Evolutionary conservation across 495 filamentous ascomycete genomes (phyloP).

Genomic region (Sphaerosporella brunnea): DNA sequence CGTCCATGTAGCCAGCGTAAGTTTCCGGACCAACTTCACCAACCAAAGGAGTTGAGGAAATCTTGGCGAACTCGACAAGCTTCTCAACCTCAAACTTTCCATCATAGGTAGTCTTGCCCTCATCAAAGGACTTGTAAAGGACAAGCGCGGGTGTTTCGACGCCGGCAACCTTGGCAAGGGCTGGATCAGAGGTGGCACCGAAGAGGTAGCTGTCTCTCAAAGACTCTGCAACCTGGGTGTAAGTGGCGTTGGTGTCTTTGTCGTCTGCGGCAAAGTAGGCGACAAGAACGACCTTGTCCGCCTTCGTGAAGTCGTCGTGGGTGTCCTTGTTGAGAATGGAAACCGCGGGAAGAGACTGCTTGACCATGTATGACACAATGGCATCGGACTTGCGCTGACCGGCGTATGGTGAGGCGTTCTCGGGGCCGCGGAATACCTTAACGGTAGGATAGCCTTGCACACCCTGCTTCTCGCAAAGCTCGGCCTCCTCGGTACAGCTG

Average conservation of each 20-base stretch:
- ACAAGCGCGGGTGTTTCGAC: conserved; percentile 74
- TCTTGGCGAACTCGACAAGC: conserved; percentile 68
- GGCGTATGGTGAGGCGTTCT: conserved; percentile 63
- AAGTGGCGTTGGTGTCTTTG: conserved; percentile 67
- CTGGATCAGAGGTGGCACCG: conserved; percentile 63
- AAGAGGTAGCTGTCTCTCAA: conserved; percentile 86
- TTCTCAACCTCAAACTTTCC: conserved; percentile 60
- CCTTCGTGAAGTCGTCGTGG: conserved; percentile 87
- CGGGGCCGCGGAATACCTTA: conserved; percentile 94
- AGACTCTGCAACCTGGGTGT: conserved; percentile 59
- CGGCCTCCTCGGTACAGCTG: conserved; percentile 73
- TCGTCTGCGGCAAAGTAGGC: conserved; percentile 74
- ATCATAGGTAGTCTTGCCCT: conserved; percentile 73
- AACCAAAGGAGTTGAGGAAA: conserved; percentile 71
- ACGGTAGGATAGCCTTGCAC: conserved; percentile 96
- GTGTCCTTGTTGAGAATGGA: conserved; percentile 61
- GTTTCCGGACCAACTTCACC: conserved; percentile 97
- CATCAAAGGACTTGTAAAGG: conserved; percentile 95
- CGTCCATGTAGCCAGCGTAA: conserved; percentile 89
- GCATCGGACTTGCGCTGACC: conserved; percentile 80
- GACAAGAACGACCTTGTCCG: conserved; percentile 90
- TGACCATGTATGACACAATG: conserved; percentile 97
- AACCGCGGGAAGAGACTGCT: conserved; percentile 89
- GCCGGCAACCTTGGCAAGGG: conserved; percentile 73
- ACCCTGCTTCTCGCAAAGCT: conserved; percentile 73